Evolutionary conservation across 2,329 filamentous ascomycete species (phyloP).

Genomic region (Diaporthe vaccinii): DNA sequence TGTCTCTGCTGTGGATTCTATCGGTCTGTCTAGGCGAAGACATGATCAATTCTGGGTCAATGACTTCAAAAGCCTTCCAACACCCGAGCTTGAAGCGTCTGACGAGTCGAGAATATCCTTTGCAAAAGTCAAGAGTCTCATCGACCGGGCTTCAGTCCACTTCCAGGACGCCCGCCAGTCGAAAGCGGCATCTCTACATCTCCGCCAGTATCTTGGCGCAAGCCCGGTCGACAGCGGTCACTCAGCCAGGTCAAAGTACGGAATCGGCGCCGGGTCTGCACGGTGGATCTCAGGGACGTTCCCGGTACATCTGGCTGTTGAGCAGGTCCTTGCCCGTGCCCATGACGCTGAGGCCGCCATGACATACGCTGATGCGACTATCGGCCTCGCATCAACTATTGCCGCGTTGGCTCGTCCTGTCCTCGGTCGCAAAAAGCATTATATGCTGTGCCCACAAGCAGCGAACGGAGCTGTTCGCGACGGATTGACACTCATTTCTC

Average conservation of each 20-base stretch:
- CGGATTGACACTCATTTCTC: neutral
- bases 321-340: neutral
- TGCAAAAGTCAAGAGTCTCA: neutral
- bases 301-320: neutral
- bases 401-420: neutral
- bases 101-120: neutral
- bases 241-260: neutral
- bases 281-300: neutral
- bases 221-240: neutral
- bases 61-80: neutral
- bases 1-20: constrained; percentile 9
- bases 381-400: neutral
- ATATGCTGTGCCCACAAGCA: neutral
- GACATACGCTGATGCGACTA: neutral
- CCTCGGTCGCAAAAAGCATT: neutral
- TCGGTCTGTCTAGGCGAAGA: neutral
- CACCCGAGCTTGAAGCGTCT: neutral
- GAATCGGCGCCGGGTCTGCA: neutral
- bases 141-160: neutral
- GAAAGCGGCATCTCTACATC: neutral
- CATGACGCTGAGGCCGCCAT: constrained; percentile 2
- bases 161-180: neutral
- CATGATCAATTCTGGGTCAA: neutral
- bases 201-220: neutral
- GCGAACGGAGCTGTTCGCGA: neutral